Conservation (phyloP, 129 eudicot species). For the Tanacetum coccineum region DNA sequence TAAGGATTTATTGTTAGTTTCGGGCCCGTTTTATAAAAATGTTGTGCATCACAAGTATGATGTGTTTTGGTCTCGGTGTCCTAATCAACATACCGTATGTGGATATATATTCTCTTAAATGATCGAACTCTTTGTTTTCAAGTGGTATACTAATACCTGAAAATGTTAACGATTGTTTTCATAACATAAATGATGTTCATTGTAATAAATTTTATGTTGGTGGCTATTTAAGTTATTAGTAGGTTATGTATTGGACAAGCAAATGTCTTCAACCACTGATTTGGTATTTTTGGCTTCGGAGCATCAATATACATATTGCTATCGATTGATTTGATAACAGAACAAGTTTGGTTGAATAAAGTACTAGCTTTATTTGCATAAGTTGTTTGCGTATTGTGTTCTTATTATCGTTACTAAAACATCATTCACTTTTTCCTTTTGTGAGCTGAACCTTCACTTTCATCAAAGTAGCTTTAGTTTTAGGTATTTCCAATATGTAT, state of each 20-base stretch:
- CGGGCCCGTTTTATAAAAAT: background rate
- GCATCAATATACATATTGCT: background rate
- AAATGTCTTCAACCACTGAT: background rate
- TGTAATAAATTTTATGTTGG: slow-evolving; percentile 10
- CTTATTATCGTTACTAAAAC: slow-evolving; percentile 10
- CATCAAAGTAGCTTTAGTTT: slow-evolving; percentile 15
- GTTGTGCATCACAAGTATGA: background rate
- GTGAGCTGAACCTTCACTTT: slow-evolving; percentile 20
- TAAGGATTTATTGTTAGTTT: background rate
- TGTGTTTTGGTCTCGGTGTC: background rate
- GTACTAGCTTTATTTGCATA: slow-evolving; percentile 21
- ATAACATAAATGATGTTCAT: background rate
- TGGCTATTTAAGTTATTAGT: background rate
- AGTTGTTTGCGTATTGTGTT: slow-evolving; percentile 18
- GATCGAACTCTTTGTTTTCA: slow-evolving; percentile 10
- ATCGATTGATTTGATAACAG: slow-evolving; percentile 20
- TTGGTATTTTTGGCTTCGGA: slow-evolving; percentile 7
- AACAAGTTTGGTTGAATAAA: slow-evolving; percentile 24
- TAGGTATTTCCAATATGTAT: background rate
- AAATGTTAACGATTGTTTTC: background rate
- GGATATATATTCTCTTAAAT: background rate
- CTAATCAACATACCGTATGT: background rate
- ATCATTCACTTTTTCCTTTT: slow-evolving; percentile 14
- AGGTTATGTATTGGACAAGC: background rate
- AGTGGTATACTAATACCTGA: background rate